Evolutionary conservation across 371 early-diverging fungal species (phyloP), one percentile per base, ranked within the genome.

Genomic region (Lichtheimia corymbifera): DNA sequence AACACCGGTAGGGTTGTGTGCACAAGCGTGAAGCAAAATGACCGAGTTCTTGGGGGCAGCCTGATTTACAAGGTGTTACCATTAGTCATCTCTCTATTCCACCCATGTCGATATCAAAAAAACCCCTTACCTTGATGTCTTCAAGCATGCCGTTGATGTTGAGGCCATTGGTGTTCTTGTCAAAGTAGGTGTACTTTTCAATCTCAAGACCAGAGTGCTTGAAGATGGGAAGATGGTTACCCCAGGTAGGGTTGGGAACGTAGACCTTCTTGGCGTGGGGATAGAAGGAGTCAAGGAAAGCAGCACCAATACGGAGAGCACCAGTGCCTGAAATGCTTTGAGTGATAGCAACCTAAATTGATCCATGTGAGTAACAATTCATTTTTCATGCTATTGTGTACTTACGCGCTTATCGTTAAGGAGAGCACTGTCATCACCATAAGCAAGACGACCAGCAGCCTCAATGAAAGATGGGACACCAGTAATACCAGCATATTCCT

Each of bases 1-100:
- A 43, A 97, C 97, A 73, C 99, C 98, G 20, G 98, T 97, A 25
- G 99, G 99, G 87, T 99, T 99, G 82, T 99, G 99, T 24, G 98
- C 99, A 77, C 99, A 99, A 47, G 97, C 98, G 75, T 99, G 99
- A 58, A 99, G 83, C 58, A 99, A 82, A 58, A 97, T 86, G 61
- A 97, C 78, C 52, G 97, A 94, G 67, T 92, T 93, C 76, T 87
- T 82, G 61, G 96, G 95, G 55, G 93, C 84, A 59, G 81, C 88
- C 84, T 91, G 68, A 44, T 47, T 22, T 25, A 50, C 42, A 56
- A 54, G 51, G n/a, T 18, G 15, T 50, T 18, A 24, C 45, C 15
- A 42, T 47, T 28, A 51, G 53, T 27, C 18, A 59, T 15, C 14
- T 30, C n/a, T 35, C 5, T 35, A 35, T 35, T 35, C 35, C 35